Base-by-base conservation (phyloP, 2,329 filamentous ascomycete species). In the Aureobasidium sp. region DNA sequence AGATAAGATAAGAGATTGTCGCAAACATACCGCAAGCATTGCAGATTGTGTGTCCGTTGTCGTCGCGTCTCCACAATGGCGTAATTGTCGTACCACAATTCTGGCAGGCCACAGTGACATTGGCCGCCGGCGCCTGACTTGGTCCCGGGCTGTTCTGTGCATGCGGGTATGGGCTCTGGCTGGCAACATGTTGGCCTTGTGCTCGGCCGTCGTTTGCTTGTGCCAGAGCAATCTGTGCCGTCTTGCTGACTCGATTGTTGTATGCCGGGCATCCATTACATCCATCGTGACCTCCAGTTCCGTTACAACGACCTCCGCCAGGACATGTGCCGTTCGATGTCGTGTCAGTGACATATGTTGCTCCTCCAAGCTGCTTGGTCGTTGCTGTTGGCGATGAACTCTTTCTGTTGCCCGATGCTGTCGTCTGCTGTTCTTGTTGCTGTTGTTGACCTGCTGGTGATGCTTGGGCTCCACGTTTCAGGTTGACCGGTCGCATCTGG, bases 31-130 rank as follows among this genome's bases (percentile, higher is more conserved):
- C 94, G 78, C 94, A 99, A 57, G 94, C 94, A 75, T 99, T 99
- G 79, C 94, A 99, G 66, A 99, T 99, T 5, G 93, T 96, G 76
- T 97, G 92, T 1, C 94, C 94, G 68, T 87, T 87, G 74, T 96
- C 93, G 72, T 97, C 94, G 69, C 94, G 84, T 71, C 94, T 84
- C 94, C 94, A 99, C 15, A 99, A 80, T 15, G 94, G 94, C 46
- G 94, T 99, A 61, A 97, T 93, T 0, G 94, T 97, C 13, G 94
- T 99, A 34, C 88, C 90, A 74, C 94, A 99, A 71, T 99, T 99
- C 72, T 97, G 92, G 69, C 94, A 99, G 13, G 94, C 92, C 66
- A 96, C 92, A 26, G 96, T 85, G 27, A 90, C 84, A 24, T 73
- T 81, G 27, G 83, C 83, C 3, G 84, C 81, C 65, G 63, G 29